These are phyloP conservation scores for Coemansia sp. DNA, from an alignment of 192 early-diverging fungal genomes.

Conservation along the genomic window DNA sequence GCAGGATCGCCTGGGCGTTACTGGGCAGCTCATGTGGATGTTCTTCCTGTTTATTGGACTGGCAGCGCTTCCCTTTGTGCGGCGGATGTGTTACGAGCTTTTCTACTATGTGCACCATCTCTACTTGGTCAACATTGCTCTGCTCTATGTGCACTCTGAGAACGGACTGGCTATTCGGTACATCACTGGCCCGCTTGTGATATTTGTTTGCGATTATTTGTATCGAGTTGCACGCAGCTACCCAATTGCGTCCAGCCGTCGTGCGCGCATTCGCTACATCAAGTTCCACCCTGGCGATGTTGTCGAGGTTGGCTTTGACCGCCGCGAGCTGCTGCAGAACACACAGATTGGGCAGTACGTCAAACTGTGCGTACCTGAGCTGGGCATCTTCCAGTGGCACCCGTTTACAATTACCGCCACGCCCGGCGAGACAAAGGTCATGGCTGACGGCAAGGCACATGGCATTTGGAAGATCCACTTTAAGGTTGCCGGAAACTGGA, in stretches of 20 bases:
- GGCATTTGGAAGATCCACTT: conserved; percentile 69
- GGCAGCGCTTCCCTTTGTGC: conserved; percentile 59
- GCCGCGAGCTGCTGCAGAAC: conserved; percentile 51
- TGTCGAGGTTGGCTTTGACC: conserved; percentile 72
- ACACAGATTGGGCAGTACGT: conserved; percentile 74
- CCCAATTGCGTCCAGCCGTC: conserved; percentile 40
- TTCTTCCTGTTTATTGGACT: conserved; percentile 63
- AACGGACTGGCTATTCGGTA: conserved; percentile 57
- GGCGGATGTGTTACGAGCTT: conserved; percentile 67
- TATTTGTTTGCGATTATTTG: conserved; percentile 57
- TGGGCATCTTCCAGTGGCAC: conserved; percentile 77
- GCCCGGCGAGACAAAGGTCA: conserved; percentile 73
- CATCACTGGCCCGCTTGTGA: conserved; percentile 47
- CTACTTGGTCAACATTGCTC: conserved; percentile 68
- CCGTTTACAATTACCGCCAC: conserved; percentile 77
- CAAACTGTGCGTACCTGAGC: conserved; percentile 72
- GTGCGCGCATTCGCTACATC: conserved; percentile 64
- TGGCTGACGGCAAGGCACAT: conserved; percentile 49
- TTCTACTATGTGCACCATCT: conserved; percentile 87
- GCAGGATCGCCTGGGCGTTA: conserved; percentile 57
- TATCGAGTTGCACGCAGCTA: conserved; percentile 64
- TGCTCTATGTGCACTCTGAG: conserved; percentile 70
- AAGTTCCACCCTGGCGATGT: conserved; percentile 72
- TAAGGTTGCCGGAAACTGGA: conserved; percentile 78
- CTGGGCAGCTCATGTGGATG: conserved; percentile 75